Base-by-base conservation (phyloP, 306 rosid genomes). In the Dryas alaskensis region DNA sequence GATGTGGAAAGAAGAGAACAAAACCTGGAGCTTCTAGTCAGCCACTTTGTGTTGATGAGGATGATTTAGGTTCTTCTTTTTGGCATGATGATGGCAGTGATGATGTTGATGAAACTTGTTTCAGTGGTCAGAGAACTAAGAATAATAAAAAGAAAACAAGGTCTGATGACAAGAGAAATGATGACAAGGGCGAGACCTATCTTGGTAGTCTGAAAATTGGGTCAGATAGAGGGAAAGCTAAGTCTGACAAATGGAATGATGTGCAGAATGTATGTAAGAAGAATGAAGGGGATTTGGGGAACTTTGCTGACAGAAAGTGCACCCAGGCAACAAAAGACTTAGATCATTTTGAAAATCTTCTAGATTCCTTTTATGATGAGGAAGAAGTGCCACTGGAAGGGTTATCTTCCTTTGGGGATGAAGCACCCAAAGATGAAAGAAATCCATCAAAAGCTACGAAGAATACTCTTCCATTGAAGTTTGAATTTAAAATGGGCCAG, bases 41-140 rank as follows among this genome's bases (percentile, higher is more conserved):
- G 3, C 86, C 89, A 3, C 10, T 77, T 5, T 69, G 67, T 64
- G 2, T 77, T 27, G 86, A 80, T 12, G 83, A 65, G 60, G 71
- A 25, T 19, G n/a, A 48, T 31, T 19, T 16, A 50, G 65, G 50
- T 22, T 72, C 76, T 62, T 68, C 60, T 14, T 50, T 66, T 14
- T 65, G 50, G 59, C 44, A 60, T 60, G 60, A 51, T 25, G 64
- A 49, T 48, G 71, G 46, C 49, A 55, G 8, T 54, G 47, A 43
- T 22, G 40, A 37, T 37, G 48, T 6, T 62, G 54, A 37, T 68
- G 67, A 59, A 10, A 8, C 17, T 27, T 49, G 22, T 49, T 40
- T 4, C 50, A 8, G 4, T 39, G 46, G 57, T 62, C 50, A 16
- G 51, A 66, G 67, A 72, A 58, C n/a, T 19, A 49, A 60, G 66